Percentiles rank a stretch among this genome's conserved stretches.
Evolutionary conservation across 2,329 filamentous ascomycete genomes (phyloP).

Genomic region (Gaeumannomyces tritici): DNA sequence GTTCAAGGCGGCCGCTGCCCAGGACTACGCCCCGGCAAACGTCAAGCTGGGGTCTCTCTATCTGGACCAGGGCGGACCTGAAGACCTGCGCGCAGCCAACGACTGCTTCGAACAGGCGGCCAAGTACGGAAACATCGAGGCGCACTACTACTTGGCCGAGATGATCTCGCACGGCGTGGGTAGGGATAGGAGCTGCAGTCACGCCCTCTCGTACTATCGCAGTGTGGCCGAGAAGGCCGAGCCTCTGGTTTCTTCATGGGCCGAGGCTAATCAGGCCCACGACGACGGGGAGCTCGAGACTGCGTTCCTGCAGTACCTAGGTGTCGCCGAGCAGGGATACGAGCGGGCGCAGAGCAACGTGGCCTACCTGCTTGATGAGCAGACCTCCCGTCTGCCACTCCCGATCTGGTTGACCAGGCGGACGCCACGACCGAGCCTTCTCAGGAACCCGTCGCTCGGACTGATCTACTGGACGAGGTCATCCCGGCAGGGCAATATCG

Average conservation of each 20-base stretch:
- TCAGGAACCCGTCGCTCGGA: conserved; percentile 52
- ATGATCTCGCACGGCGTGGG: conserved; percentile 74
- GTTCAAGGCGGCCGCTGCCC: conserved; percentile 71
- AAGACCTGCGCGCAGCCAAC: conserved; percentile 67
- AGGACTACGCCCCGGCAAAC: conserved; percentile 71
- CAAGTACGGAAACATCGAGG: conserved; percentile 74
- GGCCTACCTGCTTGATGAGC: conserved; percentile 73
- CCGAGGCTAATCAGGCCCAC: conserved; percentile 75
- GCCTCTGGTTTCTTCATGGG: conserved; percentile 65
- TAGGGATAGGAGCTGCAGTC: conserved; percentile 65
- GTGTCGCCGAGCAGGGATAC: conserved; percentile 88
- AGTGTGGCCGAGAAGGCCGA: conserved; percentile 66
- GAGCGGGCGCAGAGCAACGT: conserved; percentile 86
- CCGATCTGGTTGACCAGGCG: conserved; percentile 21
- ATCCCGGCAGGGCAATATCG: conserved; percentile 84
- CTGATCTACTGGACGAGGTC: conserved; percentile 94
- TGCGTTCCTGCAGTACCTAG: conserved; percentile 71
- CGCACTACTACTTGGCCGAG: conserved; percentile 87
- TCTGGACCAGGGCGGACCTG: conserved; percentile 65
- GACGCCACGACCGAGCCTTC: conserved; percentile 21
- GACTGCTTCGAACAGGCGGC: conserved; percentile 84
- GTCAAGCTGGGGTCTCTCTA: conserved; percentile 77
- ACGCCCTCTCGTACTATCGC: conserved; percentile 77
- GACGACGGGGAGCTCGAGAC: conserved; percentile 69
- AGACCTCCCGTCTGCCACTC: conserved; percentile 50